Percentiles rank a stretch among this genome's conserved stretches.
Evolutionary conservation across 768 basidiomycete genomes (phyloP).

Genomic region (Phlebiopsis gigantea): DNA sequence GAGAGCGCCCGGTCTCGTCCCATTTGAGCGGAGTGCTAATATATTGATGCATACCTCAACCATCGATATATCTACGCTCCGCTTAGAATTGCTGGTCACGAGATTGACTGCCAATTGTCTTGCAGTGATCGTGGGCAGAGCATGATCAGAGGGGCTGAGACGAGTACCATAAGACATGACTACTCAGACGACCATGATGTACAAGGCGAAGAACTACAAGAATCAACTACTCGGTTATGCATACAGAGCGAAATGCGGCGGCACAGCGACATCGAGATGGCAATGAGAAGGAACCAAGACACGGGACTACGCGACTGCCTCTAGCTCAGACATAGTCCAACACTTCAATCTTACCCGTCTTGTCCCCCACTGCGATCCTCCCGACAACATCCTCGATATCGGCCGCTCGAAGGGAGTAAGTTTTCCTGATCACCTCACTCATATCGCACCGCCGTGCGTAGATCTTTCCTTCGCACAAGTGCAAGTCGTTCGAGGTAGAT

Average conservation of each 20-base stretch:
- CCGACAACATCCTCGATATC: slow-evolving; percentile 31
- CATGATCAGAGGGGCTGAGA: background rate
- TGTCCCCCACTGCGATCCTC: slow-evolving; percentile 29
- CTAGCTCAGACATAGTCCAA: slow-evolving; percentile 26
- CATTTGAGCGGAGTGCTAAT: too few relatives aligned
- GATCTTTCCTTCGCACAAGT: slow-evolving; percentile 22
- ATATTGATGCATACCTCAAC: too few relatives aligned
- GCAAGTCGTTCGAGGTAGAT: slow-evolving; percentile 14
- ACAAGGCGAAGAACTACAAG: background rate
- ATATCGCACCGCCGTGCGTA: slow-evolving; percentile 27
- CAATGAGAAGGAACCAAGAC: background rate
- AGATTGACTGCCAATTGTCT: background rate
- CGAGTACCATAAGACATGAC: background rate
- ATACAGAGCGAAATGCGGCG: background rate
- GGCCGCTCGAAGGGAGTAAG: slow-evolving; percentile 24
- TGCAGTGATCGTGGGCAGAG: background rate
- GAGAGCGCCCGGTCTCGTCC: too few relatives aligned
- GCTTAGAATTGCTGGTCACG: too few relatives aligned
- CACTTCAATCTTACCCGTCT: slow-evolving; percentile 28
- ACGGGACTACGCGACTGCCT: background rate
- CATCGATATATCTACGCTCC: too few relatives aligned
- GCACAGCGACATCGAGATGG: background rate
- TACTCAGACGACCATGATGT: background rate
- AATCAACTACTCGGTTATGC: background rate
- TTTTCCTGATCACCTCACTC: slow-evolving; percentile 26